Conservation (phyloP, 1,284 basidiomycete genomes). For the Agaricales sp. region DNA sequence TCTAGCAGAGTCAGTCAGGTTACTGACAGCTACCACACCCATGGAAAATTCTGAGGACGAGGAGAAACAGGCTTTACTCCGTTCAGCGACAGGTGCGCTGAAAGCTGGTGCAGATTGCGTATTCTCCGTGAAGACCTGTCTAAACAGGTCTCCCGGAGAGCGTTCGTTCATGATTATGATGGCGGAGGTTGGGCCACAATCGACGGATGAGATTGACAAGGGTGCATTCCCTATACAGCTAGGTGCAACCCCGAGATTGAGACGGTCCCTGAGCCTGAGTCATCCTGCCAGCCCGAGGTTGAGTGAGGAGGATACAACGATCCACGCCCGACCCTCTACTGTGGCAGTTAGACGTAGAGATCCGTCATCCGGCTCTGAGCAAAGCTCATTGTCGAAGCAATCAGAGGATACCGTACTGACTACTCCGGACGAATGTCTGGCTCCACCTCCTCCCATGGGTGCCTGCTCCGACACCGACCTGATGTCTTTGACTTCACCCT, state of each 20-base stretch:
- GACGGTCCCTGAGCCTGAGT: conserved; percentile 22
- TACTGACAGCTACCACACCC: conserved; percentile 45
- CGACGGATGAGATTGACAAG: conserved; percentile 11
- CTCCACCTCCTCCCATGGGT: conserved; percentile 19
- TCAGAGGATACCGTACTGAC: conserved; percentile 39
- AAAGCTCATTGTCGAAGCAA: conserved; percentile 27
- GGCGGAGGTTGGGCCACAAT: conserved; percentile 36
- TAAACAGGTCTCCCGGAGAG: conserved; percentile 51
- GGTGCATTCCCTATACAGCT: conserved; percentile 13
- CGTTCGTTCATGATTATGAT: conserved; percentile 55
- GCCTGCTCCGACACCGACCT: conserved; percentile 28
- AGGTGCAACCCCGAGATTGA: conserved; percentile 26
- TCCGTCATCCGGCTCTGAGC: conserved; percentile 29
- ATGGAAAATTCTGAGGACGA: conserved; percentile 64
- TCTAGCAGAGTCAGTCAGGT: conserved; percentile 83
- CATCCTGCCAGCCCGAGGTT: conserved; percentile 17
- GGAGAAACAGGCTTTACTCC: conserved; percentile 67
- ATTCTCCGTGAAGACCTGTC: conserved; percentile 69
- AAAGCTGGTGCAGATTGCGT: conserved; percentile 87
- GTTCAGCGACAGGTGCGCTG: conserved; percentile 78
- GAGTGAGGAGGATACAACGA: conserved; percentile 42
- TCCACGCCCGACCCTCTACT: conserved; percentile 33
- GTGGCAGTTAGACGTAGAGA: conserved; percentile 14
- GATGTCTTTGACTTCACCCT: conserved; percentile 31
- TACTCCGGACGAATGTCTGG: conserved; percentile 30